Evolutionary conservation across 768 basidiomycete genomes (phyloP).

Genomic region (Russula foetens): DNA sequence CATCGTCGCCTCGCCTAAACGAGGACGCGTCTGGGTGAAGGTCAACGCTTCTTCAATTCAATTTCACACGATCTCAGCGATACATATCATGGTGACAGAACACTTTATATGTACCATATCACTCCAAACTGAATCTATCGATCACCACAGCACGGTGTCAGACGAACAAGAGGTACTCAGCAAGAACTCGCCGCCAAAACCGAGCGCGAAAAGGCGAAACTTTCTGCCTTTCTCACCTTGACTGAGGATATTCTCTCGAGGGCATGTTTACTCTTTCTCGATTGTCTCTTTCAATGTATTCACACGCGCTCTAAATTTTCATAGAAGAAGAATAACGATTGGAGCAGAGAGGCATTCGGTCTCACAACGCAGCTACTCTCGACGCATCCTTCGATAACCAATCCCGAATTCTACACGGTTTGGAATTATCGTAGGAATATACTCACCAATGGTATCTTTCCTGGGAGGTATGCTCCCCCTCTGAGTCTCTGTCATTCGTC

Average conservation of each 20-base stretch:
- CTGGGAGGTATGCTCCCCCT: constrained; percentile 38
- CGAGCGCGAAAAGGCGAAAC: constrained; percentile 64
- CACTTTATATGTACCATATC: neutral
- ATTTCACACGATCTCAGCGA: neutral
- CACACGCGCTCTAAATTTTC: neutral
- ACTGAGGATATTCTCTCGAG: constrained; percentile 54
- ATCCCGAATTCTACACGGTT: constrained; percentile 93
- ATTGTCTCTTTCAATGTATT: neutral
- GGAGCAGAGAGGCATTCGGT: constrained; percentile 65
- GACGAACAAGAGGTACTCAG: constrained; percentile 47
- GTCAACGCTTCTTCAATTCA: no score
- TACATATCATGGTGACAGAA: neutral
- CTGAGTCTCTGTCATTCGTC: neutral
- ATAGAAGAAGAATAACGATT: constrained; percentile 66
- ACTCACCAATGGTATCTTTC: constrained; percentile 62
- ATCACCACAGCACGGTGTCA: constrained; percentile 54
- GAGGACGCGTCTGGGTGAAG: neutral
- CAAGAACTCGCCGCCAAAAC: constrained; percentile 61
- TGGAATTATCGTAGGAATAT: constrained; percentile 94
- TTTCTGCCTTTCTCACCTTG: constrained; percentile 65
- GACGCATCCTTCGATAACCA: constrained; percentile 32
- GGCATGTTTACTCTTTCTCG: constrained; percentile 34
- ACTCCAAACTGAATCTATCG: neutral
- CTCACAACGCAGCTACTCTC: constrained; percentile 70
- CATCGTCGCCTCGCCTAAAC: constrained; percentile 42